phyloP scores from a whole-genome alignment of 306 rosid genomes.

The Rosa persica region DNA sequence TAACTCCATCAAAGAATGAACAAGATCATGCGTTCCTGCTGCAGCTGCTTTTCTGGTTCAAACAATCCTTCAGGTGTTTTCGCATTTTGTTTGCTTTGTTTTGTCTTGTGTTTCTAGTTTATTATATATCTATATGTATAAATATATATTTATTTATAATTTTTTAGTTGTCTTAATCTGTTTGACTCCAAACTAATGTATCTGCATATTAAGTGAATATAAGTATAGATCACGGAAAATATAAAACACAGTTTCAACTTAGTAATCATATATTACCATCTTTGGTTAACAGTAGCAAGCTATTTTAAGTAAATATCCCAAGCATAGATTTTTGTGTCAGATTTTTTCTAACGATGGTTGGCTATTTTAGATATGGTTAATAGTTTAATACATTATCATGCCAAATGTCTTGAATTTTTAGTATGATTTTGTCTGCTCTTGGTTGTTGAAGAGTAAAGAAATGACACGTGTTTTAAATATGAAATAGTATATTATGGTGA shows the following conservation, averaged over 20 bases:
- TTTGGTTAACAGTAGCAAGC: background rate
- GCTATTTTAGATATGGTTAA: background rate
- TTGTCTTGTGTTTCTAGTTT: too few species aligned
- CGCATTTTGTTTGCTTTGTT: too few species aligned
- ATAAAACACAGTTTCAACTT: background rate
- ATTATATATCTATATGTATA: background rate
- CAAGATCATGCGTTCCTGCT: constrained; percentile 79
- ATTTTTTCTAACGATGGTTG: background rate
- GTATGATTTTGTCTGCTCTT: background rate
- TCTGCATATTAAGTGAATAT: background rate
- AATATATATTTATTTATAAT: background rate
- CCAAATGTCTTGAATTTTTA: background rate
- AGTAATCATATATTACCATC: background rate
- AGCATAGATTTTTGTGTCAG: background rate
- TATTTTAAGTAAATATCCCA: background rate
- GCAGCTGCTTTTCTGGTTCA: constrained; percentile 98
- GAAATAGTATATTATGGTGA: background rate
- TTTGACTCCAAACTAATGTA: background rate
- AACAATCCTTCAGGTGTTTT: constrained; percentile 77
- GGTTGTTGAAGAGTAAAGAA: background rate
- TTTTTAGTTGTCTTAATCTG: constrained; percentile 12
- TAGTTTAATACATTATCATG: background rate
- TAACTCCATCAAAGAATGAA: constrained; percentile 63
- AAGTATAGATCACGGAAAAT: background rate
- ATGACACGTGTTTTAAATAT: background rate